phyloP scores from a whole-genome alignment of 208 protist species.

The Wallacemonas sp. region DNA sequence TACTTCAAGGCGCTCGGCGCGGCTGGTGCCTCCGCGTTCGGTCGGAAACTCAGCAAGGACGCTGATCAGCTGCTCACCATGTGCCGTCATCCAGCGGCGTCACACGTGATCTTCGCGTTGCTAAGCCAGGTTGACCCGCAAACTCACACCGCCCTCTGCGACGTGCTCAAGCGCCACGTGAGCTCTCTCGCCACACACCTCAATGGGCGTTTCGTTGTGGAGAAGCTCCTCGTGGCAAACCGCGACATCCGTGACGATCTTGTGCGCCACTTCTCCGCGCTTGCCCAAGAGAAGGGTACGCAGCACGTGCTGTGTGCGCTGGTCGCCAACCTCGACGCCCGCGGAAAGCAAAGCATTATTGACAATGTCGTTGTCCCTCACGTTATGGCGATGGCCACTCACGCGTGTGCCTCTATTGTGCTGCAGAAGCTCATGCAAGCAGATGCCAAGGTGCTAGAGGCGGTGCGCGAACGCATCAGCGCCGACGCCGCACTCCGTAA shows the following conservation, averaged over 20 bases:
- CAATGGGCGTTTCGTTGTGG: constrained; percentile 87
- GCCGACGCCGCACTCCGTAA: constrained; percentile 42
- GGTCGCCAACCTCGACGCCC: constrained; percentile 60
- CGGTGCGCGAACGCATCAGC: constrained; percentile 39
- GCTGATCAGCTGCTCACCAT: constrained; percentile 58
- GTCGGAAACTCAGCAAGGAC: constrained; percentile 53
- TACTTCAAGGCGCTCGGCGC: constrained; percentile 60
- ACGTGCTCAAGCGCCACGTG: constrained; percentile 57
- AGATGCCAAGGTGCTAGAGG: constrained; percentile 40
- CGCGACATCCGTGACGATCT: constrained; percentile 82
- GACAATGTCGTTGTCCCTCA: constrained; percentile 45
- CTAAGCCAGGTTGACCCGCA: constrained; percentile 69
- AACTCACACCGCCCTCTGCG: constrained; percentile 68
- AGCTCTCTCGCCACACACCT: constrained; percentile 61
- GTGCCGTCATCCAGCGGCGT: constrained; percentile 61
- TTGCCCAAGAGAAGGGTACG: constrained; percentile 69
- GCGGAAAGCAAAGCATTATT: constrained; percentile 53
- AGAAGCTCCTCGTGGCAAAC: constrained; percentile 70
- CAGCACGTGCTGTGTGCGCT: constrained; percentile 82
- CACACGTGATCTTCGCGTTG: constrained; percentile 77
- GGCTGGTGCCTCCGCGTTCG: constrained; percentile 42
- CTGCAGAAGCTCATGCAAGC: constrained; percentile 83
- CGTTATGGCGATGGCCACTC: constrained; percentile 48
- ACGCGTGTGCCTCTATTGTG: constrained; percentile 69
- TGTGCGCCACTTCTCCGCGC: constrained; percentile 54